Conservation (phyloP, 2,329 filamentous ascomycete species). For the Calonectria pauciramosa region DNA sequence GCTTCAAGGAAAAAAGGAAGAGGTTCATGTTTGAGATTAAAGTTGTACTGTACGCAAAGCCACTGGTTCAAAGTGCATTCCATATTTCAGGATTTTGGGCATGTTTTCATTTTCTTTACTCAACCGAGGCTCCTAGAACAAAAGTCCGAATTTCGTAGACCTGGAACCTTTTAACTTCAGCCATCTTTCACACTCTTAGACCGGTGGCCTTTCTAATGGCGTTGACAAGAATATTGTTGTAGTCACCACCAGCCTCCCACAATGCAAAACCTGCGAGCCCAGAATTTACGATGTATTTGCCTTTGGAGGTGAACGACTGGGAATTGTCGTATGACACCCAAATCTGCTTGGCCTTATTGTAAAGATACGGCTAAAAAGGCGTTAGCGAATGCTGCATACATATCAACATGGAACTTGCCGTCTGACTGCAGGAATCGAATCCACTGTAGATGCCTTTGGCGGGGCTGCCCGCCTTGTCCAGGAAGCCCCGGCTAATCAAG, state of each 20-base stretch:
- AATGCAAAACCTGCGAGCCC: conserved; percentile 32
- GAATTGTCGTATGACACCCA: conserved; percentile 39
- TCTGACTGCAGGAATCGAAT: conserved; percentile 37
- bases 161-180: neutral
- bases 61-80: neutral
- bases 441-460: conserved; percentile 27
- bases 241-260: conserved; percentile 39
- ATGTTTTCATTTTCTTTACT: neutral
- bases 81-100: neutral
- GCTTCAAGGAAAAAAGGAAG: neutral
- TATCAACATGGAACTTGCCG: conserved; percentile 15
- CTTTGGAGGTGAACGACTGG: conserved; percentile 31
- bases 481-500: conserved; percentile 34
- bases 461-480: conserved; percentile 28
- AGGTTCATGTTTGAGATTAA: neutral
- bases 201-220: conserved; percentile 32
- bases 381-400: neutral
- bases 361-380: conserved; percentile 28
- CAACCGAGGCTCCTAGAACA: neutral
- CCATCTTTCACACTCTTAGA: neutral
- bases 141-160: neutral
- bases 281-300: conserved; percentile 28
- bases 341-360: conserved; percentile 30
- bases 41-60: too few species aligned
- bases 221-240: conserved; percentile 38